phyloP scores from a whole-genome alignment of 2,329 filamentous ascomycete genomes.

The Botryotinia globosa region DNA sequence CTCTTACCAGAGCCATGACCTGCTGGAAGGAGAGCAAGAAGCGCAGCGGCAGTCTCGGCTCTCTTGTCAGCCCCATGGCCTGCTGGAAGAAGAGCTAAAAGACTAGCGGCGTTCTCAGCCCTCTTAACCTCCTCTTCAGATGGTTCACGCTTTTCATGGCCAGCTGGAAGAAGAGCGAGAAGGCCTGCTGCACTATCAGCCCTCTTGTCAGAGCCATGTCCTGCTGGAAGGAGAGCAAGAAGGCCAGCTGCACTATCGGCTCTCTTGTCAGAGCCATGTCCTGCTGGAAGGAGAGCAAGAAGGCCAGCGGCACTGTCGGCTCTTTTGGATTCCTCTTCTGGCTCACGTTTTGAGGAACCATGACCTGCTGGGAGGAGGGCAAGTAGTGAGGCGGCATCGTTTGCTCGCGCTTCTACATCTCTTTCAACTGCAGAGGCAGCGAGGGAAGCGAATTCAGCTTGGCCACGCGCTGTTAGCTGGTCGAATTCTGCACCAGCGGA shows the following conservation, averaged over 20 bases:
- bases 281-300: background rate
- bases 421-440: background rate
- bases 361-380: background rate
- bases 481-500: slow-evolving; percentile 7
- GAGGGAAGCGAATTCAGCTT: slow-evolving; percentile 4
- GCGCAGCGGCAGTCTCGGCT: background rate
- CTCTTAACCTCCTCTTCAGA: background rate
- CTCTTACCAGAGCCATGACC: background rate
- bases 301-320: background rate
- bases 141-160: slow-evolving; percentile 2
- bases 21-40: background rate
- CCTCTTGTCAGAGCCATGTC: background rate
- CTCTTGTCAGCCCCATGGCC: background rate
- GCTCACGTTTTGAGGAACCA: background rate
- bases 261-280: background rate
- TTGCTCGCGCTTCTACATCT: background rate
- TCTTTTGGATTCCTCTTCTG: background rate
- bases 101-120: background rate
- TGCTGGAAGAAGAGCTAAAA: background rate
- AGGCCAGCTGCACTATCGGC: background rate
- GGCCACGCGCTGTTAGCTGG: slow-evolving; percentile 2
- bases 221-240: background rate
- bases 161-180: background rate
- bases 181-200: background rate
- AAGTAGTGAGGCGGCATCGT: background rate